Base-by-base conservation (phyloP, 331 rosid species). In the Ulmus americana region DNA sequence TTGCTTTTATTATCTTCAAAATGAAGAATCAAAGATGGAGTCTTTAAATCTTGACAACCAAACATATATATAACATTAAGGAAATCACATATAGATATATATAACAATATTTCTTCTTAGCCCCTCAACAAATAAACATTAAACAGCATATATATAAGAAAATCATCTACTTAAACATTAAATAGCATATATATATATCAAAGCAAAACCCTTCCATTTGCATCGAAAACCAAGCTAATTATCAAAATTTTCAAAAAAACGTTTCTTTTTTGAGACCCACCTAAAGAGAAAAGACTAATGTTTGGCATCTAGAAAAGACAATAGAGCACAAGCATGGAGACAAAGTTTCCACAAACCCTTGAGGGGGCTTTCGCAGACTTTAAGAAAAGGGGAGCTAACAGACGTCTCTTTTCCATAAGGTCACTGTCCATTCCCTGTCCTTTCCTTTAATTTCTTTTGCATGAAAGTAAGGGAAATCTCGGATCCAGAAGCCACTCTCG, bases 391-490 rank as follows among this genome's bases (percentile, higher is more conserved):
- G 51, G 62, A 74, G 72, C 71, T 60, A 55, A 58, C 77, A 69
- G 70, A 76, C 74, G 75, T 48, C 76, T 87, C 83, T 83, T 85
- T 87, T 70, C 53, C 79, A 43, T 70, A 51, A 78, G 70, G 79
- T 87, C 88, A 76, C 68, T 82, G 65, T 85, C 85, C 38, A 38
- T 64, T 77, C 69, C 76, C 59, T 77, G 53, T 13, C 67, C 44
- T 62, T 45, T 9, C 39, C 51, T 49, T 71, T 72, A 60, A 5
- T 22, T 44, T 70, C 28, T 47, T 71, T 41, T 80, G 84, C 95
- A 83, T 87, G 86, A 83, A 90, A 90, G 95, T 84, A 90, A 87
- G 88, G 88, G 85, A 85, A 81, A 73, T 69, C 74, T 60, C 45
- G 73, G 79, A 86, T 86, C 80, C 71, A 78, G 78, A 77, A 79